Base-by-base conservation (phyloP, 306 rosid species). In the Senna tora region DNA sequence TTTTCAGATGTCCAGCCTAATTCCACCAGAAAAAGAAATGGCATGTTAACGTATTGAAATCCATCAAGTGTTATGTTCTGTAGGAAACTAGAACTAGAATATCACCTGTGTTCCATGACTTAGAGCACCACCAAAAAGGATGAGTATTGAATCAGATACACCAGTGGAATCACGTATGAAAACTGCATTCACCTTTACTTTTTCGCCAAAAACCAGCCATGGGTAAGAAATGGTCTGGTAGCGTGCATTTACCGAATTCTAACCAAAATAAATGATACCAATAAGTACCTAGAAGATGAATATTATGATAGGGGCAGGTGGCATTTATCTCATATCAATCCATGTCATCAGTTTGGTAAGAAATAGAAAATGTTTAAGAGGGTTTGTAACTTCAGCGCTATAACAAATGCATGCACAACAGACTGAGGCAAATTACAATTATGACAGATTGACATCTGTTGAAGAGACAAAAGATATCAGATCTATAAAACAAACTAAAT, bases 131-230 rank as follows among this genome's bases (percentile, higher is more conserved):
- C 96, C 97, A 73, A 89, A 94, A 81, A 94, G 90, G 53, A 89
- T 76, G 68, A 91, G 91, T 78, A 79, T 87, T 14, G 98, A 91
- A 84, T 94, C 98, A 41, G 98, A 94, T 58, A 94, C 90, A 19
- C 86, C 98, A 13, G 98, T 94, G 73, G 98, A 94, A 82, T 94
- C 98, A 22, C 98, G 97, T 84, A 94, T 62, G 80, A 89, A 91
- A 67, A 94, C 98, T 9, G 97, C 85, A 78, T 89, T 93, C 79
- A 94, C 92, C 79, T 91, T 91, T 70, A 94, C 92, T 83, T 94
- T 94, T 81, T 94, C 98, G 14, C 94, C 92, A 75, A 94, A 94
- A 70, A 91, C 97, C 86, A 94, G 81, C 98, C 98, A 94, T 25
- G 98, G 98, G 73, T 91, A 91, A 59, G 95, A 89, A 83, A 94